A percentile compares a stretch with the other conserved stretches of the same genome.
Conservation (phyloP, 495 filamentous ascomycete genomes). For the Aspergillus bridgeri region DNA sequence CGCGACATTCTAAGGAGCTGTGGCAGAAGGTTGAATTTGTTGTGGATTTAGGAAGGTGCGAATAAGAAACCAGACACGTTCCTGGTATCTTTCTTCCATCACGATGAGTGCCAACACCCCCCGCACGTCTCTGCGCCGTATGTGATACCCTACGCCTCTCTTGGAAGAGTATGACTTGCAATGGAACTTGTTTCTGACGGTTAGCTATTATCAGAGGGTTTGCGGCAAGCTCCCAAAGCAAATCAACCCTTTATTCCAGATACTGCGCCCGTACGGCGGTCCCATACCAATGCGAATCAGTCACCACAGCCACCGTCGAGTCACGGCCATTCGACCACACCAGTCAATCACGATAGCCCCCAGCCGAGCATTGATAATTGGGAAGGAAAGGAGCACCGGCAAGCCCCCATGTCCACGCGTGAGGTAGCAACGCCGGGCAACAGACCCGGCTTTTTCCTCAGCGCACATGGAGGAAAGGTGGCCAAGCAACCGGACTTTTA, state of each 20-base stretch:
- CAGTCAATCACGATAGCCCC: conserved; percentile 28
- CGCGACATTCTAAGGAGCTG: background rate
- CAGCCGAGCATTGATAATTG: conserved; percentile 32
- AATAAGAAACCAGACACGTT: background rate
- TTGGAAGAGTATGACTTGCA: background rate
- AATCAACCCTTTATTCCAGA: conserved; percentile 49
- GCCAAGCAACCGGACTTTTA: conserved; percentile 40
- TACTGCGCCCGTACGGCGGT: conserved; percentile 40
- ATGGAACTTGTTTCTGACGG: background rate
- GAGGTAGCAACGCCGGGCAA: conserved; percentile 46
- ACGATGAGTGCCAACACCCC: conserved; percentile 26
- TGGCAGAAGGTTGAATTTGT: background rate
- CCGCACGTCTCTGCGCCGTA: conserved; percentile 29
- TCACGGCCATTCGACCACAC: conserved; percentile 29
- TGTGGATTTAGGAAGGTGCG: background rate
- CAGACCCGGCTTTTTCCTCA: conserved; percentile 33
- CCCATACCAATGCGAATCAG: conserved; percentile 31
- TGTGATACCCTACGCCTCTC: conserved; percentile 1
- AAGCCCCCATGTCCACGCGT: conserved; percentile 40
- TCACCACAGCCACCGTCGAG: conserved; percentile 34
- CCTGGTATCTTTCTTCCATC: conserved; percentile 5
- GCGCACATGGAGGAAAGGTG: conserved; percentile 26
- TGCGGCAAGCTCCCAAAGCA: conserved; percentile 45
- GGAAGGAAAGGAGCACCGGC: conserved; percentile 35
- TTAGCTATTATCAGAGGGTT: conserved; percentile 36